These are phyloP conservation scores for Isochrysis galbana DNA, from an alignment of 78 protist species.

Conservation along the genomic window DNA sequence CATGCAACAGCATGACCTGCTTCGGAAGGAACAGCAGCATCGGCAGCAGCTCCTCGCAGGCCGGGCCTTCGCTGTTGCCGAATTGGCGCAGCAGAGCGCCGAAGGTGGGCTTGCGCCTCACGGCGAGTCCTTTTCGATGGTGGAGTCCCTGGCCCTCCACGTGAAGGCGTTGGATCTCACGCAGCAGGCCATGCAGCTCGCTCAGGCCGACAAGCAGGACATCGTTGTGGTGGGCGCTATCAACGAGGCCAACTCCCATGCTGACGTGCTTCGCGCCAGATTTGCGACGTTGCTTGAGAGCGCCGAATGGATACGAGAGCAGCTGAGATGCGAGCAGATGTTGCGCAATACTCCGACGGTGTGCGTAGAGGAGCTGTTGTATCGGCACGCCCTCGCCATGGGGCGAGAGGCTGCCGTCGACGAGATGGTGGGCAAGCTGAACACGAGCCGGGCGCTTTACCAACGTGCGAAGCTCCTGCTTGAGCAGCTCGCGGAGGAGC, in stretches of 20 bases:
- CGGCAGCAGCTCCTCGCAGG: background rate
- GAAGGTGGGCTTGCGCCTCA: background rate
- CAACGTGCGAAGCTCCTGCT: background rate
- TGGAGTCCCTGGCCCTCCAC: background rate
- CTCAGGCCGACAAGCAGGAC: background rate
- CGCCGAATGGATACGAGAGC: background rate
- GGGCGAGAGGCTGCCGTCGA: constrained; percentile 21
- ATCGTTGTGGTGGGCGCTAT: background rate
- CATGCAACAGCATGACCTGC: background rate
- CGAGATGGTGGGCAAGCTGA: background rate
- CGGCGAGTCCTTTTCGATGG: background rate
- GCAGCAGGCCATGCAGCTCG: constrained; percentile 2
- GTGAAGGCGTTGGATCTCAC: background rate
- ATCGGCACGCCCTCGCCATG: background rate
- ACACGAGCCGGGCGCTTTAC: background rate
- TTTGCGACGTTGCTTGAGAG: background rate
- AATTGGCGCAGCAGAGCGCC: background rate
- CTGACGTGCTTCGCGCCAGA: background rate
- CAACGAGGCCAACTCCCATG: background rate
- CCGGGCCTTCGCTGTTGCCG: background rate
- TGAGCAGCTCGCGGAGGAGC: background rate
- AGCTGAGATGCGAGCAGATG: background rate
- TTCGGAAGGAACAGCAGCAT: background rate
- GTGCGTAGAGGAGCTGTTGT: background rate
- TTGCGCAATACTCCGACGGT: background rate